A percentile compares a stretch with the other conserved stretches of the same genome.
Conservation (phyloP, 129 eudicot genomes). For the Saposhnikovia divaricata region DNA sequence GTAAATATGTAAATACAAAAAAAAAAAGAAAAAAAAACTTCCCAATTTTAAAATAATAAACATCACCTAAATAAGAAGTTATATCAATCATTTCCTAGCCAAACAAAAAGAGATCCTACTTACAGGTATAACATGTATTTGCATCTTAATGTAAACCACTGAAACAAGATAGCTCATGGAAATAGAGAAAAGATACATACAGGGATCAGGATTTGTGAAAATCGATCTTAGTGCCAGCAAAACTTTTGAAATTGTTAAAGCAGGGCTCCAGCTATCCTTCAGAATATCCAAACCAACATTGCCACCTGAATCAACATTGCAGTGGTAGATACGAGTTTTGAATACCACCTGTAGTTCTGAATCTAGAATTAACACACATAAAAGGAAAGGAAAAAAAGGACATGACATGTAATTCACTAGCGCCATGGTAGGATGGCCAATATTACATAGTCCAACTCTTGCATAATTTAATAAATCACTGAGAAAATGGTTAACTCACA, state of each 20-base stretch:
- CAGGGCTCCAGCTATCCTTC: slow-evolving; percentile 92
- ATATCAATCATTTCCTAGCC: neutral
- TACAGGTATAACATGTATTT: neutral
- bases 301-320: slow-evolving; percentile 84
- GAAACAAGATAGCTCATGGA: neutral
- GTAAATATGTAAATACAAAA: neutral
- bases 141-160: too few species aligned
- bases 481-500: neutral
- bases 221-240: slow-evolving; percentile 69
- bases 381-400: slow-evolving; percentile 2
- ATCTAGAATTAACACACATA: slow-evolving; percentile 18
- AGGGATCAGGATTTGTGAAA: slow-evolving; percentile 73
- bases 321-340: slow-evolving; percentile 87
- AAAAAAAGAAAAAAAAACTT: neutral
- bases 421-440: neutral
- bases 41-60: too few species aligned
- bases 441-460: neutral
- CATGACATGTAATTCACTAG: neutral
- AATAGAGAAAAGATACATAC: slow-evolving; percentile 31
- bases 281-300: slow-evolving; percentile 76
- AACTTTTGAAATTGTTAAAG: slow-evolving; percentile 81
- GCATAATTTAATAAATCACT: neutral
- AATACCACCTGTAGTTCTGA: slow-evolving; percentile 69
- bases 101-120: neutral
- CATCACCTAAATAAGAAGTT: neutral